Evolutionary conservation across 257 asterid species (phyloP).

Genomic region (Knoxia roxburghii): DNA sequence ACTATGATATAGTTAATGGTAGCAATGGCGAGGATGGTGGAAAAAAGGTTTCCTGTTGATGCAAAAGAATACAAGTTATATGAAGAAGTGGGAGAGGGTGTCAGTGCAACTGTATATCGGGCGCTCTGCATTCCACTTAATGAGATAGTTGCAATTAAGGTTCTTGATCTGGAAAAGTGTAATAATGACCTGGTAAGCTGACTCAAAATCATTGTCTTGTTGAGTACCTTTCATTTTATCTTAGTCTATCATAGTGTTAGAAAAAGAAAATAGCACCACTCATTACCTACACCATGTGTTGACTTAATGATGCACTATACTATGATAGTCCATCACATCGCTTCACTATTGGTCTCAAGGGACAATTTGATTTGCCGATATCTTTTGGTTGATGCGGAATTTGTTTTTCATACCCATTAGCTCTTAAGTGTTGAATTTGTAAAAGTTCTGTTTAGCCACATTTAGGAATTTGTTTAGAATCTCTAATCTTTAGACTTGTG

Average conservation of each 20-base stretch:
- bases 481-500: background rate
- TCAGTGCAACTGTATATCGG: conserved; percentile 87
- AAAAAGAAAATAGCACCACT: background rate
- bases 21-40: conserved; percentile 45
- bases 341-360: background rate
- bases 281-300: background rate
- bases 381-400: background rate
- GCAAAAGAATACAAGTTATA: conserved; percentile 65
- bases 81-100: conserved; percentile 99
- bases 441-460: background rate
- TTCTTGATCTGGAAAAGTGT: conserved; percentile 97
- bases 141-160: conserved; percentile 90
- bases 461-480: background rate
- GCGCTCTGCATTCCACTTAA: conserved; percentile 80
- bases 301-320: background rate
- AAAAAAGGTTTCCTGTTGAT: conserved; percentile 64
- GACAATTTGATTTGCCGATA: background rate
- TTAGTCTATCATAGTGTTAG: too few species aligned
- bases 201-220: background rate
- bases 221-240: background rate
- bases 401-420: background rate
- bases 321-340: background rate
- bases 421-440: background rate
- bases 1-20: conserved; percentile 25
- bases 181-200: conserved; percentile 86